Conservation (phyloP, 2,329 filamentous ascomycete genomes). For the Scopulariopsis brevicaulis region DNA sequence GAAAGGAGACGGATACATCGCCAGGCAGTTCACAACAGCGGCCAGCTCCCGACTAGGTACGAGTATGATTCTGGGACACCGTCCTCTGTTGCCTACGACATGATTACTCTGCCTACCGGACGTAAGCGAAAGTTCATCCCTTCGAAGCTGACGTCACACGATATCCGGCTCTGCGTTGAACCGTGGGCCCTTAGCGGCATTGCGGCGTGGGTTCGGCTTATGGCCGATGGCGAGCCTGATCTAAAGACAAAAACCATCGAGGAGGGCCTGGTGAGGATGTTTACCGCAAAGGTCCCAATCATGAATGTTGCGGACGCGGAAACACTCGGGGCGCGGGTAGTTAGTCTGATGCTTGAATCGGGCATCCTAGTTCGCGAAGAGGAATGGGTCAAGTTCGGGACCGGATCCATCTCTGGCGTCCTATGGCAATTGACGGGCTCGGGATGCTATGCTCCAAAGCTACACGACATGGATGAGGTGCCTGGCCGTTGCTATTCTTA, state of each 20-base stretch:
- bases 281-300: constrained; percentile 89
- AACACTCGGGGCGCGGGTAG: constrained; percentile 65
- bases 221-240: constrained; percentile 87
- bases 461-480: constrained; percentile 60
- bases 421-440: constrained; percentile 85
- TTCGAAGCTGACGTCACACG: constrained; percentile 65
- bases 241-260: constrained; percentile 74
- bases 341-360: constrained; percentile 67
- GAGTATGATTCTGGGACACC: constrained; percentile 44
- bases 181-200: constrained; percentile 93
- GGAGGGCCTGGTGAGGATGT: constrained; percentile 78
- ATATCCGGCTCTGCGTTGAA: constrained; percentile 76
- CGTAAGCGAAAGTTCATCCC: constrained; percentile 78
- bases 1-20: constrained; percentile 45
- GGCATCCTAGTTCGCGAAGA: constrained; percentile 77
- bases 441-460: constrained; percentile 78
- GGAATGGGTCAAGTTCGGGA: constrained; percentile 93
- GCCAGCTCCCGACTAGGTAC: constrained; percentile 21
- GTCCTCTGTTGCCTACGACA: constrained; percentile 58
- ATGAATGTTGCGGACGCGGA: constrained; percentile 99
- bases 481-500: constrained; percentile 77
- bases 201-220: constrained; percentile 72
- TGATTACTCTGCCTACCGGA: constrained; percentile 71
- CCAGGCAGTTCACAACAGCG: constrained; percentile 36
- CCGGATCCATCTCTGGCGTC: constrained; percentile 73